phyloP scores from a whole-genome alignment of 139 green algal species.

The Bryopsis sp. region DNA sequence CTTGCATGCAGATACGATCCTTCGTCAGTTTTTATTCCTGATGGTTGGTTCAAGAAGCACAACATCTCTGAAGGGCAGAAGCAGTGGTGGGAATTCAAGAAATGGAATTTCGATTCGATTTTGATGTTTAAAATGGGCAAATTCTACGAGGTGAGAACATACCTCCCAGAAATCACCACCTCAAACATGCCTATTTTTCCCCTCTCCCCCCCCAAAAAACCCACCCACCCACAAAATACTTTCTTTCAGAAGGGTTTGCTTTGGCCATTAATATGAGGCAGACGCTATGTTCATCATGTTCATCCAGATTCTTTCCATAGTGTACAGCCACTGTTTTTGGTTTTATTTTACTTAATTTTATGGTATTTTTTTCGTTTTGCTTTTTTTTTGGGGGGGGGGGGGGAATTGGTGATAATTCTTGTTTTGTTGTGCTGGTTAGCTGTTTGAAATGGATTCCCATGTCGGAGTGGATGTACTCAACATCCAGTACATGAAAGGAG shows the following conservation, averaged over 20 bases:
- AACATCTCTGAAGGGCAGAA: constrained; percentile 71
- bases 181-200: neutral
- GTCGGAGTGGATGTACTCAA: constrained; percentile 79
- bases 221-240: neutral
- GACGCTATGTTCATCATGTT: too few species aligned
- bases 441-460: constrained; percentile 99
- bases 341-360: constrained; percentile 10
- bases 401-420: too few species aligned
- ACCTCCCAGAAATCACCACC: too few species aligned
- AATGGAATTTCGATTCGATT: constrained; percentile 72
- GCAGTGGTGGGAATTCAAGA: constrained; percentile 97
- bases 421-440: constrained; percentile 53
- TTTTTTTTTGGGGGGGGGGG: too few species aligned
- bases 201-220: neutral
- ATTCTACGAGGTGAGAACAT: constrained; percentile 48
- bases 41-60: constrained; percentile 39
- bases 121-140: constrained; percentile 87
- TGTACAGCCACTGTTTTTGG: too few species aligned
- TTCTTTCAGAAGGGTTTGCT: too few species aligned
- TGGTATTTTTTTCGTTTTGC: neutral
- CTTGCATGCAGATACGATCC: constrained; percentile 36
- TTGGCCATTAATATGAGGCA: too few species aligned
- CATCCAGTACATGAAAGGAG: constrained; percentile 93
- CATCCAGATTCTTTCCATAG: too few species aligned
- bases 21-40: constrained; percentile 36